phyloP scores from a whole-genome alignment of 1,284 basidiomycete genomes.

The Rugosomyces carneus region DNA sequence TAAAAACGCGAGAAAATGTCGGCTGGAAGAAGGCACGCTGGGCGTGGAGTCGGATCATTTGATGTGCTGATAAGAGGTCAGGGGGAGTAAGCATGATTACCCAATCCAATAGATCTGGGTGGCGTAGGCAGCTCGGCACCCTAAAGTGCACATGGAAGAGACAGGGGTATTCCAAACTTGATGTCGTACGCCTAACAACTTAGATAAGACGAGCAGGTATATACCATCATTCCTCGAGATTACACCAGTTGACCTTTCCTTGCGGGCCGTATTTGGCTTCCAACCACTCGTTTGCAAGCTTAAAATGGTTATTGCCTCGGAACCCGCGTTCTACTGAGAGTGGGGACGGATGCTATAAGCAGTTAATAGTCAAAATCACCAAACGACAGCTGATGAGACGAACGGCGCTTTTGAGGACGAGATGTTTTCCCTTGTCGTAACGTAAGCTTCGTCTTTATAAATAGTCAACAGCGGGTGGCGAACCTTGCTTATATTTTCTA shows the following conservation, averaged over 20 bases:
- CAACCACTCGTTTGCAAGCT: constrained; percentile 80
- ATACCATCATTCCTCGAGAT: constrained; percentile 33
- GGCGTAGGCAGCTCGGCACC: not conserved
- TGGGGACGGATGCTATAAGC: constrained; percentile 72
- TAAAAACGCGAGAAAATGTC: too few relatives aligned
- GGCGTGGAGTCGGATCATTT: too few relatives aligned
- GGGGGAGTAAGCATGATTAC: not conserved
- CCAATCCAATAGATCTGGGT: not conserved
- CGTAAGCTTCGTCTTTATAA: not conserved
- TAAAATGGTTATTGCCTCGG: constrained; percentile 89
- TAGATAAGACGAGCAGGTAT: too few relatives aligned
- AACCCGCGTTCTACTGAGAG: constrained; percentile 81
- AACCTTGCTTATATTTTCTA: constrained; percentile 75
- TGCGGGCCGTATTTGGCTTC: constrained; percentile 66
- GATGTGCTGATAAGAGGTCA: too few relatives aligned
- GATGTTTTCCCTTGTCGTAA: constrained; percentile 67
- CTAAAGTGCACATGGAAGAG: too few relatives aligned
- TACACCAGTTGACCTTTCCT: constrained; percentile 74
- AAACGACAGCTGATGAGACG: constrained; percentile 23
- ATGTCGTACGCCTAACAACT: too few relatives aligned
- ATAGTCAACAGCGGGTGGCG: constrained; percentile 2
- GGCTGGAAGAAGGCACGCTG: too few relatives aligned
- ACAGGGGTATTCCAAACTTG: not conserved
- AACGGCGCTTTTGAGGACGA: constrained; percentile 78
- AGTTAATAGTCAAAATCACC: constrained; percentile 9